A percentile compares a stretch with the other conserved stretches of the same genome.
These are phyloP conservation scores for Spergularia bocconei DNA, from an alignment of 148 eudicot species.

Conservation along the genomic window DNA sequence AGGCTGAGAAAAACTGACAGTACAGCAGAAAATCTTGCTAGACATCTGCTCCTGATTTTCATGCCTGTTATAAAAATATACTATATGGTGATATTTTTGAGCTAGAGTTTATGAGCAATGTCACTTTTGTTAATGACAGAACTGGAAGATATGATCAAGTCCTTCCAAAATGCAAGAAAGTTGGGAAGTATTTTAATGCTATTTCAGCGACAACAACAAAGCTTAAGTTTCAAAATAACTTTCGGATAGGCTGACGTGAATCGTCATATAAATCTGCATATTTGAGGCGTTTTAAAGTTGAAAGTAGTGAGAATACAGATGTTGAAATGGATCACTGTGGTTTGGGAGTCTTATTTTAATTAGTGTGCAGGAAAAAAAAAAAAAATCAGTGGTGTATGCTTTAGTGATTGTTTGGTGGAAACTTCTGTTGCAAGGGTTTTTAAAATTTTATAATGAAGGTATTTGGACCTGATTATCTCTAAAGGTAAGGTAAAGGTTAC, in stretches of 20 bases:
- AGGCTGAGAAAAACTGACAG: conserved; percentile 18
- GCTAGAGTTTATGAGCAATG: neutral
- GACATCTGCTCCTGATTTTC: neutral
- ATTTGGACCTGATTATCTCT: conserved; percentile 11
- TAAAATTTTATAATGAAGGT: neutral
- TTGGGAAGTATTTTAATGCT: no score
- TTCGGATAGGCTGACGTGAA: no score
- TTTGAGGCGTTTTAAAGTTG: no score
- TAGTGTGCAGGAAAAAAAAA: neutral
- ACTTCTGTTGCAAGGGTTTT: neutral
- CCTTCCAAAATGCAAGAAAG: no score
- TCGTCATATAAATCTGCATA: no score
- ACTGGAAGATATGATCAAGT: neutral
- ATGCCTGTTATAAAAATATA: neutral
- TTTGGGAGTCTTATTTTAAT: no score
- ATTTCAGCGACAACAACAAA: no score
- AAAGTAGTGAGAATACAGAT: no score
- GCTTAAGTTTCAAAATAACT: no score
- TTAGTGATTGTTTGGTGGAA: neutral
- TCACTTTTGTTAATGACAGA: neutral
- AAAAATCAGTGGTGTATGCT: neutral
- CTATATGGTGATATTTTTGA: neutral
- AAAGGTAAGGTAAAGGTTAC: conserved; percentile 8
- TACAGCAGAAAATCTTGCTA: neutral
- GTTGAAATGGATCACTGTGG: no score